Evolutionary conservation across 208 protist species (phyloP).

Genomic region (Crithidia expoeki): DNA sequence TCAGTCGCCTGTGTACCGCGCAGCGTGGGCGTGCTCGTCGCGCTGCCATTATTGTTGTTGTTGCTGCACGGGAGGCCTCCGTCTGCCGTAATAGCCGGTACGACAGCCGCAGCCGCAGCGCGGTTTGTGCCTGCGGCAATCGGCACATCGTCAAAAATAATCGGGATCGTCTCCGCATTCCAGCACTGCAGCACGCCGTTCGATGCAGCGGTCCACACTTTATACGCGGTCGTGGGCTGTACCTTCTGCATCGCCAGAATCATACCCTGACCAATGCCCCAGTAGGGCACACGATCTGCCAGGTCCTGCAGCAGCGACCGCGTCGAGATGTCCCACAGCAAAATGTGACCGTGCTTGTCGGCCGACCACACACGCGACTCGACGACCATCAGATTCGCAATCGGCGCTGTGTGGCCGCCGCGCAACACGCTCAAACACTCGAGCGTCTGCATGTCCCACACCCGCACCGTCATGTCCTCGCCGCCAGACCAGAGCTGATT

Average conservation of each 20-base stretch:
- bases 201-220: slow-evolving; percentile 73
- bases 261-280: slow-evolving; percentile 36
- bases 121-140: slow-evolving; percentile 4
- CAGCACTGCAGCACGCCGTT: slow-evolving; percentile 82
- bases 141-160: slow-evolving; percentile 51
- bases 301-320: slow-evolving; percentile 70
- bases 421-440: slow-evolving; percentile 50
- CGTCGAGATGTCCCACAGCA: slow-evolving; percentile 85
- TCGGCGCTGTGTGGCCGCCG: slow-evolving; percentile 63
- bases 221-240: slow-evolving; percentile 59
- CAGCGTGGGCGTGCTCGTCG: not conserved
- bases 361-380: slow-evolving; percentile 83
- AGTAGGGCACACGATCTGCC: slow-evolving; percentile 40
- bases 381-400: slow-evolving; percentile 57
- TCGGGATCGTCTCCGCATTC: slow-evolving; percentile 80
- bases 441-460: slow-evolving; percentile 79
- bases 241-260: slow-evolving; percentile 68
- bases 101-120: not conserved
- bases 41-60: not conserved
- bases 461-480: slow-evolving; percentile 80
- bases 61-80: not conserved
- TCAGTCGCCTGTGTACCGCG: slow-evolving; percentile 4
- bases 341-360: slow-evolving; percentile 79
- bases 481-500: slow-evolving; percentile 86
- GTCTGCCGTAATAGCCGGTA: not conserved